phyloP scores from a whole-genome alignment of 2,329 filamentous ascomycete genomes.

The Trichoderma arundinaceum region DNA sequence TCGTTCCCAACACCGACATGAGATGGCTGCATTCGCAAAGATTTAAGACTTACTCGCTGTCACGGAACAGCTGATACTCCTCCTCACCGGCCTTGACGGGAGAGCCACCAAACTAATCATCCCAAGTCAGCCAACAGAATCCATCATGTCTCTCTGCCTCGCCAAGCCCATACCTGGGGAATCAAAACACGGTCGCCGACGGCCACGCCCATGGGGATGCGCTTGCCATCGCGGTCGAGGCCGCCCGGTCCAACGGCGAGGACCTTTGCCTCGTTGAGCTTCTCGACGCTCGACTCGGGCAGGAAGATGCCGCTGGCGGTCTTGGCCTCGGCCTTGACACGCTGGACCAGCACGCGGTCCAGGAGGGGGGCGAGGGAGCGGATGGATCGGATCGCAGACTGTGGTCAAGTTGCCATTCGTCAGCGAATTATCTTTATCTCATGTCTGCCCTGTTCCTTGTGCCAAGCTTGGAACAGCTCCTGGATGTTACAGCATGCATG shows the following conservation, averaged over 20 bases:
- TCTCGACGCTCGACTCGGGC: slow-evolving; percentile 94
- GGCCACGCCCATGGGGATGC: slow-evolving; percentile 80
- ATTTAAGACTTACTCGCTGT: slow-evolving; percentile 82
- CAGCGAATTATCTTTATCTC: neutral
- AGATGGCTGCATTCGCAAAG: neutral
- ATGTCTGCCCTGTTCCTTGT: too few relatives aligned
- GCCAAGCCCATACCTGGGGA: slow-evolving; percentile 71
- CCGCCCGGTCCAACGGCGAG: slow-evolving; percentile 91
- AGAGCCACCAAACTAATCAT: slow-evolving; percentile 80
- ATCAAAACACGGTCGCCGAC: slow-evolving; percentile 93
- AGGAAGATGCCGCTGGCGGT: slow-evolving; percentile 97
- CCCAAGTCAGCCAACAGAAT: neutral
- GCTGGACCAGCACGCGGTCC: slow-evolving; percentile 97
- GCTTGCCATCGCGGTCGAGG: slow-evolving; percentile 86
- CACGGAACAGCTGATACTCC: slow-evolving; percentile 93
- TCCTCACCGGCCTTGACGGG: slow-evolving; percentile 97
- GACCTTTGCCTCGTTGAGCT: slow-evolving; percentile 97
- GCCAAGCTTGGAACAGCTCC: neutral
- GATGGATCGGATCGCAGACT: slow-evolving; percentile 84
- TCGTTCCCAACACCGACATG: neutral
- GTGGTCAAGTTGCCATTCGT: slow-evolving; percentile 53
- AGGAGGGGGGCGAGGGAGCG: slow-evolving; percentile 93
- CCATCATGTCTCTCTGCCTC: neutral
- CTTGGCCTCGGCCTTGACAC: slow-evolving; percentile 95
- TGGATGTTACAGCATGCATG: neutral